A percentile compares a stretch with the other conserved stretches of the same genome.
phyloP scores from a whole-genome alignment of 2,329 filamentous ascomycete species.

The Dendrostoma leiphaemia region DNA sequence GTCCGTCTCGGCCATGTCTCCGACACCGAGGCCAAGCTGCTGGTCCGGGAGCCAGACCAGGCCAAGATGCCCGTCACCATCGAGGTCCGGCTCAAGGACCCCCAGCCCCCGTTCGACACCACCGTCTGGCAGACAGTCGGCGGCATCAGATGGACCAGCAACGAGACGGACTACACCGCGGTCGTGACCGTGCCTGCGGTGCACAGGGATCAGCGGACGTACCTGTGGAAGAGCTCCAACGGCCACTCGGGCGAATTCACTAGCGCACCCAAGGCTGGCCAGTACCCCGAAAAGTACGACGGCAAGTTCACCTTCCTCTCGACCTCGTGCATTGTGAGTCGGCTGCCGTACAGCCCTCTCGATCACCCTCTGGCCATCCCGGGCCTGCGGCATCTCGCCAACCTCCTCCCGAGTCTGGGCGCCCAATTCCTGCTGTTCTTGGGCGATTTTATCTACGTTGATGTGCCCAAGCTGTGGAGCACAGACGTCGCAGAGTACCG shows the following conservation, averaged over 20 bases:
- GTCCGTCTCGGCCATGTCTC: conserved; percentile 86
- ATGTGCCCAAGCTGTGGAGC: conserved; percentile 81
- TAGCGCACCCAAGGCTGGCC: conserved; percentile 70
- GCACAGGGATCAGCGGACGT: conserved; percentile 68
- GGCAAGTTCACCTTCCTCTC: conserved; percentile 86
- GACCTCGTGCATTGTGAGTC: conserved; percentile 87
- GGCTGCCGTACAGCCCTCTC: conserved; percentile 85
- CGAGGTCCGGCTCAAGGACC: conserved; percentile 58
- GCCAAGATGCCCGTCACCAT: conserved; percentile 73
- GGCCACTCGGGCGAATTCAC: conserved; percentile 82
- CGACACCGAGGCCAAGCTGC: conserved; percentile 71
- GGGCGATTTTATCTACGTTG: conserved; percentile 86
- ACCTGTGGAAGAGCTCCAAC: conserved; percentile 84
- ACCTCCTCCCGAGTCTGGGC: conserved; percentile 67
- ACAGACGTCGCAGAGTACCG: conserved; percentile 73
- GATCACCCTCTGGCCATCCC: conserved; percentile 79
- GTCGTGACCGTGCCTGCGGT: conserved; percentile 63
- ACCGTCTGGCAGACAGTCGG: conserved; percentile 67
- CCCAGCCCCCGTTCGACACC: conserved; percentile 51
- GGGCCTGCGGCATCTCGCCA: conserved; percentile 74
- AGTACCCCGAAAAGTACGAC: conserved; percentile 55
- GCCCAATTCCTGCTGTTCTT: conserved; percentile 81
- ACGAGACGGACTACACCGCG: conserved; percentile 80
- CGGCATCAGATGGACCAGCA: conserved; percentile 61
- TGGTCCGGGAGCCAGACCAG: conserved; percentile 81